Evolutionary conservation across 495 filamentous ascomycete genomes (phyloP).

Genomic region (Antarctomyces pellizariae): DNA sequence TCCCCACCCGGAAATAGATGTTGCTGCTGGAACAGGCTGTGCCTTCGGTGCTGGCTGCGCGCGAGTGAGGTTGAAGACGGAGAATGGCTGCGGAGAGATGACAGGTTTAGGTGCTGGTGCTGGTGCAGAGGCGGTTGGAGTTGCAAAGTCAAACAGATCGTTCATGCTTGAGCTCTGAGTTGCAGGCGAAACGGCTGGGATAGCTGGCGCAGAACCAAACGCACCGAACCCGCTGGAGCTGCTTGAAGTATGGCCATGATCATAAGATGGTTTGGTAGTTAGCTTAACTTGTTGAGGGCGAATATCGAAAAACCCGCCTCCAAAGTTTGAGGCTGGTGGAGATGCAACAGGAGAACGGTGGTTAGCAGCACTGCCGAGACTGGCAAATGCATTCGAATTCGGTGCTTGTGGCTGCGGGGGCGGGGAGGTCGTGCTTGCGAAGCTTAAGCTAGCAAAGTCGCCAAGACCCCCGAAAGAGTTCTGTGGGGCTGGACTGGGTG

Average conservation of each 20-base stretch:
- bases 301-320: conserved; percentile 65
- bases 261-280: conserved; percentile 18
- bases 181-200: conserved; percentile 9
- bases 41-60: conserved; percentile 21
- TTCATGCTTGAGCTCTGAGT: conserved; percentile 27
- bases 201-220: conserved; percentile 11
- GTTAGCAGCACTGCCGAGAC: conserved; percentile 36
- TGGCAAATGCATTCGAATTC: conserved; percentile 52
- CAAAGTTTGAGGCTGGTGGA: conserved; percentile 19
- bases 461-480: conserved; percentile 47
- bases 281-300: conserved; percentile 31
- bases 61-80: conserved; percentile 64
- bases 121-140: conserved; percentile 24
- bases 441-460: conserved; percentile 70
- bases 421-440: conserved; percentile 31
- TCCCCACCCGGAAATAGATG: conserved; percentile 16
- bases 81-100: conserved; percentile 21
- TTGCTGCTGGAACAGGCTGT: conserved; percentile 12
- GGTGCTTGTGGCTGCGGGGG: conserved; percentile 27
- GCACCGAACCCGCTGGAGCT: conserved; percentile 14
- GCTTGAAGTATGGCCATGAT: conserved; percentile 22
- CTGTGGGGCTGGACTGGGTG: conserved; percentile 20
- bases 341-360: conserved; percentile 26
- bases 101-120: conserved; percentile 20
- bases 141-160: conserved; percentile 67